Conservation (phyloP, 2,329 filamentous ascomycete species). For the Epichloe uncinata region DNA sequence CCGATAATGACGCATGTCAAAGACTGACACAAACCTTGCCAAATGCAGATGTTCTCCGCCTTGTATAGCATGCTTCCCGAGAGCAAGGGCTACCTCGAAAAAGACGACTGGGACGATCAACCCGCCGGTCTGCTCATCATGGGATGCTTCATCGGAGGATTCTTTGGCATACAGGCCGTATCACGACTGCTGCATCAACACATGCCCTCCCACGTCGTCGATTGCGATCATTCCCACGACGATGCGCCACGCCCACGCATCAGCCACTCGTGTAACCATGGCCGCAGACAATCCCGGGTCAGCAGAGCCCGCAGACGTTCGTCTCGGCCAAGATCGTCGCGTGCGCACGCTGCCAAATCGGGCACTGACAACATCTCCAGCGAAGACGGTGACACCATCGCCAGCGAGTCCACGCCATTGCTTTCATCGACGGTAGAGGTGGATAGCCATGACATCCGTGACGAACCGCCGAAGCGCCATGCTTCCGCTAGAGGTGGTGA, state of each 20-base stretch:
- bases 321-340: constrained; percentile 14
- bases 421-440: constrained; percentile 16
- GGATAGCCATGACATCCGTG: constrained; percentile 14
- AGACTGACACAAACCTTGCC: not conserved
- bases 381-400: constrained; percentile 7
- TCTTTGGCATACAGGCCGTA: constrained; percentile 60
- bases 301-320: constrained; percentile 19
- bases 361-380: constrained; percentile 3
- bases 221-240: constrained; percentile 63
- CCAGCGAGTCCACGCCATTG: constrained; percentile 36
- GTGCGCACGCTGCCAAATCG: constrained; percentile 1
- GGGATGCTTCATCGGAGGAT: constrained; percentile 55
- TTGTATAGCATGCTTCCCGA: constrained; percentile 89
- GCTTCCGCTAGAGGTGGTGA: constrained; percentile 17
- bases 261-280: constrained; percentile 11
- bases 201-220: constrained; percentile 67
- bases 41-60: constrained; percentile 67
- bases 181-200: constrained; percentile 60
- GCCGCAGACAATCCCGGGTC: constrained; percentile 17
- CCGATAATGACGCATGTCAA: not conserved
- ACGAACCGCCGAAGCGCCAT: constrained; percentile 14
- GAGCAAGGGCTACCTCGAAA: constrained; percentile 61
- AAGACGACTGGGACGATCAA: constrained; percentile 53
- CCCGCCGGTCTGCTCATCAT: constrained; percentile 57
- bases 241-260: constrained; percentile 29